phyloP scores from a whole-genome alignment of 306 rosid genomes.

The Purshia tridentata region DNA sequence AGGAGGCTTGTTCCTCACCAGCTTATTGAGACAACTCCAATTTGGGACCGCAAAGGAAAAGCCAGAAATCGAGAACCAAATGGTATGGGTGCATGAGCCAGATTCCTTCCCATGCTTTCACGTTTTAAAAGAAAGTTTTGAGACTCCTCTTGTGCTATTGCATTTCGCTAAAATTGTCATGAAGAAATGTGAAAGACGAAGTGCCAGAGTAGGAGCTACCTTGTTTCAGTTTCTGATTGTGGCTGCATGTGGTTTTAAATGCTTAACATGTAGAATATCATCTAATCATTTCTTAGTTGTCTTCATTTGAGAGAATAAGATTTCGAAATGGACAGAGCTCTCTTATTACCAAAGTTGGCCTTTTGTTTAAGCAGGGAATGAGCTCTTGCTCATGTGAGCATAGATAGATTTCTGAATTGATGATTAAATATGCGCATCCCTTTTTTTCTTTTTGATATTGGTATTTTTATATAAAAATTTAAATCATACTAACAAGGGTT shows the following conservation, averaged over 20 bases:
- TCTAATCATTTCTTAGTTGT: neutral
- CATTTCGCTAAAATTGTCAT: neutral
- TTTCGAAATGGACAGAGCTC: neutral
- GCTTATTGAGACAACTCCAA: conserved; percentile 77
- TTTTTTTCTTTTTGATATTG: too few species aligned
- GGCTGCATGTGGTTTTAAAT: neutral
- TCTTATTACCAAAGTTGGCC: neutral
- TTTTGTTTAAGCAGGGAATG: too few species aligned
- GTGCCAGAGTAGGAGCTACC: conserved; percentile 6
- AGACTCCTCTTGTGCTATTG: neutral
- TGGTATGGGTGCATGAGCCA: conserved; percentile 23
- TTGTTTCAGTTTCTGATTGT: neutral
- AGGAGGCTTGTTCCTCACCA: conserved; percentile 80
- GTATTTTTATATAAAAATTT: too few species aligned
- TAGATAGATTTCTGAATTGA: too few species aligned
- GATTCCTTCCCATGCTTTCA: neutral
- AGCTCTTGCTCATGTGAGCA: too few species aligned
- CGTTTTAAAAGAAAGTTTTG: conserved; percentile 1
- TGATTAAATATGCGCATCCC: too few species aligned
- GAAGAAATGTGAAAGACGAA: neutral
- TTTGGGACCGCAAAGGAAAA: conserved; percentile 82
- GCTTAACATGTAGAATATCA: neutral
- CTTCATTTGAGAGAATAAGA: conserved; percentile 6
- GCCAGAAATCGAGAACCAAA: conserved; percentile 26
- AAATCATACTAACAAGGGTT: too few species aligned